Percentiles rank a stretch among this genome's conserved stretches.
These are phyloP conservation scores for Alternaria burnsii DNA, from an alignment of 2,329 filamentous ascomycete genomes.

Conservation along the genomic window DNA sequence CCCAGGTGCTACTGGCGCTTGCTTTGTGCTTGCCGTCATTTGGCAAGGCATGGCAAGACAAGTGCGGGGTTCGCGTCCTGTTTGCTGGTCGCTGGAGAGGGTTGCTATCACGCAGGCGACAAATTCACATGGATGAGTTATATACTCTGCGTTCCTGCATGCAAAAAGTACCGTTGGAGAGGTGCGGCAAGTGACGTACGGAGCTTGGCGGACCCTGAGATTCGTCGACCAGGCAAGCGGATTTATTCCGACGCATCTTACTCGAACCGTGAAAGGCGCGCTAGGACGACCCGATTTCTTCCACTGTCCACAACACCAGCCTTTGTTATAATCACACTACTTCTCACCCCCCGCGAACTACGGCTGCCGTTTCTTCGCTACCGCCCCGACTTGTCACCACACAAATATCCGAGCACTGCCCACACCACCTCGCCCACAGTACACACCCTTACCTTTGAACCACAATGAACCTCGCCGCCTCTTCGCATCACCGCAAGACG, in stretches of 20 bases:
- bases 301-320: constrained; percentile 18
- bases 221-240: constrained; percentile 16
- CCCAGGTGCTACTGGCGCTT: constrained; percentile 15
- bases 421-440: constrained; percentile 4
- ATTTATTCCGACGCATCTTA: constrained; percentile 16
- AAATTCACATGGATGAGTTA: background rate
- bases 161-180: background rate
- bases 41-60: background rate
- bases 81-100: background rate
- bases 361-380: constrained; percentile 25
- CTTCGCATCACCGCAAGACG: constrained; percentile 38
- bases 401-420: constrained; percentile 8
- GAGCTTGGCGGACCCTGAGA: constrained; percentile 13
- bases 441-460: constrained; percentile 6
- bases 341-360: constrained; percentile 15
- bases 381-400: constrained; percentile 24
- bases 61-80: constrained; percentile 2
- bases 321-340: constrained; percentile 18
- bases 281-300: constrained; percentile 21
- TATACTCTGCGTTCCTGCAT: constrained; percentile 17
- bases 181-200: constrained; percentile 18
- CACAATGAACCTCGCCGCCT: constrained; percentile 39
- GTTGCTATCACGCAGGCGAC: background rate
- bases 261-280: constrained; percentile 14
- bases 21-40: constrained; percentile 12